Base-by-base conservation (phyloP, 768 basidiomycete species). In the Myochromella boudieri region DNA sequence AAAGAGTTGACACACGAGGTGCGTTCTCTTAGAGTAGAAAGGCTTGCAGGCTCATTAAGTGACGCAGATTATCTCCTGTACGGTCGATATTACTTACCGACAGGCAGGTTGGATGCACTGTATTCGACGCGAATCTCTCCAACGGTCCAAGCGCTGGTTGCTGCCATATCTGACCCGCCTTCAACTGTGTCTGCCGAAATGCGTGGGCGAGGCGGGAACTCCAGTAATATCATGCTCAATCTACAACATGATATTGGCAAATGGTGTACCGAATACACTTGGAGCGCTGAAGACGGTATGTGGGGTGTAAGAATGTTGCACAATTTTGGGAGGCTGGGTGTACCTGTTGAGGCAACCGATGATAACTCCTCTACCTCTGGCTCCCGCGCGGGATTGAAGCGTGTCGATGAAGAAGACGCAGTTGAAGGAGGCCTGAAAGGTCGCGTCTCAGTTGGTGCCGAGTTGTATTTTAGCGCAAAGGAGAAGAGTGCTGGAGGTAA, bases 321-420 rank as follows among this genome's bases (percentile, higher is more conserved):
- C 61, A 97, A 98, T 61, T 97, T 97, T 69, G 94, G 94, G 11
- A 80, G 78, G 64, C 68, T 85, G 3, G 81, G 75, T 12, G 56
- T 66, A 10, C 57, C 57, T 4, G 70, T 69, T 20, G 60, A 68
- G 22, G 31, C 51, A 0, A 60, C 58, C 52, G 72, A 65, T 53
- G 72, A 70, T 22, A 49, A 28, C 26, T 39, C 49, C 31, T 55
- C 56, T n/a, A 55, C 53, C 17, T 55, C 54, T 17, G 52, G 54
- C 10, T 59, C 62, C 34, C 54, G 44, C 22, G 53, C 56, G n/a
- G 70, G 74, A 34, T 66, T 78, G 27, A 92, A 89, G 65, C 78
- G 94, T n/a, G 82, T 97, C 3, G 95, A 97, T 45, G 94, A 95
- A 61, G 94, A 95, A 67, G 95, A 97, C 37, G 86, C 88, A 21